Evolutionary conservation across 2,329 filamentous ascomycete species (phyloP).

Genomic region (Paecilomyces formosus): DNA sequence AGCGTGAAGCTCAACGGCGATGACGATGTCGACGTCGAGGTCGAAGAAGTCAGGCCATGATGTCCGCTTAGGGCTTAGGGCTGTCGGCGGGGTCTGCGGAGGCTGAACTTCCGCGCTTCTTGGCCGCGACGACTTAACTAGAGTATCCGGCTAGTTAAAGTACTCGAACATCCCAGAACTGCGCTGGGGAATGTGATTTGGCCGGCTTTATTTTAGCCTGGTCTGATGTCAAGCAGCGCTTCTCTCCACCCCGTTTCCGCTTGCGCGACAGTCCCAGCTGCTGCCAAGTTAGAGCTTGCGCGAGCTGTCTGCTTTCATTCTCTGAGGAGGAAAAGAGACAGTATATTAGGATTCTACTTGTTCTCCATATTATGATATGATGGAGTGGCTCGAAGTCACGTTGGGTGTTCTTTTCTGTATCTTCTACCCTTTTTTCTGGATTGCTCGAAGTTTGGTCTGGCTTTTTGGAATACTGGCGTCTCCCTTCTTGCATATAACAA

Average conservation of each 20-base stretch:
- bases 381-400: constrained; percentile 11
- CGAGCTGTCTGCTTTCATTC: not conserved
- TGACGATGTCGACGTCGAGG: constrained; percentile 8
- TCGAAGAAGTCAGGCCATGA: constrained; percentile 7
- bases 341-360: not conserved
- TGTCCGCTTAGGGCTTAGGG: constrained; percentile 17
- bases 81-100: constrained; percentile 4
- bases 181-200: not conserved
- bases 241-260: not conserved
- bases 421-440: constrained; percentile 30
- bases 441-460: constrained; percentile 30
- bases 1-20: constrained; percentile 5
- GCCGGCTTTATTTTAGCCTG: not conserved
- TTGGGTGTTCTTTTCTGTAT: constrained; percentile 27
- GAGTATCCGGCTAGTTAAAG: too few species aligned
- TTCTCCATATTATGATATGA: not conserved
- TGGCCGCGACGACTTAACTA: not conserved
- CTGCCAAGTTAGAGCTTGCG: too few species aligned
- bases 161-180: not conserved
- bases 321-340: not conserved
- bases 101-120: not conserved
- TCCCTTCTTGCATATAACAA: constrained; percentile 43
- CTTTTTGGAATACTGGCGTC: constrained; percentile 16
- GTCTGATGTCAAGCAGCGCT: not conserved
- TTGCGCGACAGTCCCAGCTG: not conserved